Conservation (phyloP, 78 protist species). For the Dictyostelium citrinum region DNA sequence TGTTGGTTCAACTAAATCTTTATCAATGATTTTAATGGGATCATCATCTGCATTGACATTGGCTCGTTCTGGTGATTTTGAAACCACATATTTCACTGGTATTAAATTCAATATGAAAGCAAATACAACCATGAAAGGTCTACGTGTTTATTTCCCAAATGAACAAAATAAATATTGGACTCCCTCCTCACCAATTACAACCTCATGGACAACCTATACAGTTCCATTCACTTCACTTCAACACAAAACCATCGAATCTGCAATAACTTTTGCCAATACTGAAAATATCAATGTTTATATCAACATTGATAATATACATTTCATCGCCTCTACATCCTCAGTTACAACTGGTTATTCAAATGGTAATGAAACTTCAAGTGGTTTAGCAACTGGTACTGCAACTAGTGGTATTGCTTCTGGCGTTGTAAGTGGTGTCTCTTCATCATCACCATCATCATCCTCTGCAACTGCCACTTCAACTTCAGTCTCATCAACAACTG, state of each 20-base stretch:
- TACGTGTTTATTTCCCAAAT: constrained; percentile 18
- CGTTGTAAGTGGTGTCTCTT: not conserved
- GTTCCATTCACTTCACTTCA: not conserved
- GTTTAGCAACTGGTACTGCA: not conserved
- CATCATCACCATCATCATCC: not conserved
- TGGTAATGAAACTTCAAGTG: not conserved
- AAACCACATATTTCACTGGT: constrained; percentile 29
- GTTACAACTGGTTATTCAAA: not conserved
- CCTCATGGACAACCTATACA: constrained; percentile 8
- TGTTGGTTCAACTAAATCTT: not conserved
- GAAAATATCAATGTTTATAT: not conserved
- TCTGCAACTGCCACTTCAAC: not conserved
- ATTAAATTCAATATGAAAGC: constrained; percentile 28
- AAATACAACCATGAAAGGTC: not conserved
- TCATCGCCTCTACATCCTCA: not conserved
- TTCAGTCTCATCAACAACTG: not conserved
- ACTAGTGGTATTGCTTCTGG: not conserved
- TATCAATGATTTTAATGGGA: constrained; percentile 6
- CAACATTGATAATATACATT: constrained; percentile 7
- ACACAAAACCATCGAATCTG: constrained; percentile 8
- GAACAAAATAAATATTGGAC: constrained; percentile 1
- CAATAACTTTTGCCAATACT: constrained; percentile 25
- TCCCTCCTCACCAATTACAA: constrained; percentile 1
- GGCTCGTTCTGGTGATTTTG: constrained; percentile 23
- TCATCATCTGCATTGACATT: constrained; percentile 2